Conservation (phyloP, 2,329 filamentous ascomycete species). For the Apiospora kogelbergensis region DNA sequence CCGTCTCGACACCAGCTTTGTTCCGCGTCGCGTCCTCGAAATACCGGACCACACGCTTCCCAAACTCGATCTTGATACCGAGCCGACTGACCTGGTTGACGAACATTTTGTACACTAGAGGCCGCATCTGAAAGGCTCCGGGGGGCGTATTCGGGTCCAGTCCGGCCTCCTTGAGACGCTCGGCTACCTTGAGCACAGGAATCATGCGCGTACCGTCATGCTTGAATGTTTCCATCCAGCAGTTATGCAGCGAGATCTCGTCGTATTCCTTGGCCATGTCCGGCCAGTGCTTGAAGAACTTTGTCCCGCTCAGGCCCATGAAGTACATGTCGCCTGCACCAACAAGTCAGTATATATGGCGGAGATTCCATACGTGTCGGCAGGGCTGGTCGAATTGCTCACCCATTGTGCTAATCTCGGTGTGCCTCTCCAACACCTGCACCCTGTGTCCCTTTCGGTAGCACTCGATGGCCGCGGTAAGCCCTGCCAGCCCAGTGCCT, state of each 20-base stretch:
- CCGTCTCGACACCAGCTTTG: slow-evolving; percentile 47
- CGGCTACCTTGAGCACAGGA: slow-evolving; percentile 46
- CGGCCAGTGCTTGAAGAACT: slow-evolving; percentile 56
- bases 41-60: slow-evolving; percentile 48
- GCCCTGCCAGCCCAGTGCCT: slow-evolving; percentile 10
- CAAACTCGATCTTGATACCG: slow-evolving; percentile 47
- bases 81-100: slow-evolving; percentile 46
- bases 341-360: background rate
- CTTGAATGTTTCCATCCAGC: slow-evolving; percentile 57
- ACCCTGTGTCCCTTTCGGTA: slow-evolving; percentile 6
- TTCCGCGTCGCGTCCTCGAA: slow-evolving; percentile 41
- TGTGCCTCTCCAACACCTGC: slow-evolving; percentile 3
- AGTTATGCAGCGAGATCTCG: slow-evolving; percentile 50
- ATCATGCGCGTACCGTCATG: slow-evolving; percentile 51
- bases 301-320: slow-evolving; percentile 57
- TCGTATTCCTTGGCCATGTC: slow-evolving; percentile 51
- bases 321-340: slow-evolving; percentile 57
- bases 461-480: slow-evolving; percentile 9
- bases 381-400: background rate
- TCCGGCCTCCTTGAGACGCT: slow-evolving; percentile 41
- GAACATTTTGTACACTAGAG: slow-evolving; percentile 56
- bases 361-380: background rate
- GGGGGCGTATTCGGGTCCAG: slow-evolving; percentile 46
- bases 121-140: slow-evolving; percentile 56
- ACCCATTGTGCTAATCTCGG: background rate